Percentiles rank a stretch among this genome's conserved stretches.
These are phyloP conservation scores for Puccinia novopanici DNA, from an alignment of 1,284 basidiomycete genomes.

Conservation along the genomic window DNA sequence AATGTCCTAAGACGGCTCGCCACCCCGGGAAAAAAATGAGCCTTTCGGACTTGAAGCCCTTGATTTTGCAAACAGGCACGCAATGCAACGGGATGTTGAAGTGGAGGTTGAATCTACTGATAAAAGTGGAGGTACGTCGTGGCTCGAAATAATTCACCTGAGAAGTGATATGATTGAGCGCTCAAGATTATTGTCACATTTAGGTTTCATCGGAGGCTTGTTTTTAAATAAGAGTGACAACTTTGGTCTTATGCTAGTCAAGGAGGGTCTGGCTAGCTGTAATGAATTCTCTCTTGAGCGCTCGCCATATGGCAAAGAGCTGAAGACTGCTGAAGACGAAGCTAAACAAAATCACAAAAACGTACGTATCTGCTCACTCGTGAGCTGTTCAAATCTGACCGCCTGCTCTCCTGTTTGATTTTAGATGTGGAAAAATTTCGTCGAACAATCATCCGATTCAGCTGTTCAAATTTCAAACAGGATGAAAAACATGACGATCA, in stretches of 20 bases:
- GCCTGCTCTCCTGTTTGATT: background rate
- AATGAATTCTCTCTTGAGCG: conserved; percentile 84
- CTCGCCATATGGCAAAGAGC: conserved; percentile 73
- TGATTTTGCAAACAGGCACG: conserved; percentile 75
- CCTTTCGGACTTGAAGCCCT: conserved; percentile 81
- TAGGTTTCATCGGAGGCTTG: conserved; percentile 23
- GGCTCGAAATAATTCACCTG: background rate
- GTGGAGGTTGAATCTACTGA: conserved; percentile 85
- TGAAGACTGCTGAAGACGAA: conserved; percentile 75
- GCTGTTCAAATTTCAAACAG: conserved; percentile 50
- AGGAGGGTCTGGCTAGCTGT: conserved; percentile 75
- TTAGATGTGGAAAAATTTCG: conserved; percentile 35
- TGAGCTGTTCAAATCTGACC: background rate
- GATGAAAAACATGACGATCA: conserved; percentile 20
- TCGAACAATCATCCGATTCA: background rate
- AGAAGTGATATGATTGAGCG: background rate
- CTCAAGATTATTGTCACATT: background rate
- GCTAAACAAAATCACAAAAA: conserved; percentile 55
- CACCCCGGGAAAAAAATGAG: conserved; percentile 83
- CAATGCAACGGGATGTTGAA: conserved; percentile 93
- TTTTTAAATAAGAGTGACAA: conserved; percentile 70
- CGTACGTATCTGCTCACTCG: conserved; percentile 26
- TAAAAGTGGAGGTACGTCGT: conserved; percentile 85
- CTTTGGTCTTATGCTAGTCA: conserved; percentile 77
- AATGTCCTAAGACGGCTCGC: conserved; percentile 60